Conservation (phyloP, 768 basidiomycete species). For the Tulasnella sp. region DNA sequence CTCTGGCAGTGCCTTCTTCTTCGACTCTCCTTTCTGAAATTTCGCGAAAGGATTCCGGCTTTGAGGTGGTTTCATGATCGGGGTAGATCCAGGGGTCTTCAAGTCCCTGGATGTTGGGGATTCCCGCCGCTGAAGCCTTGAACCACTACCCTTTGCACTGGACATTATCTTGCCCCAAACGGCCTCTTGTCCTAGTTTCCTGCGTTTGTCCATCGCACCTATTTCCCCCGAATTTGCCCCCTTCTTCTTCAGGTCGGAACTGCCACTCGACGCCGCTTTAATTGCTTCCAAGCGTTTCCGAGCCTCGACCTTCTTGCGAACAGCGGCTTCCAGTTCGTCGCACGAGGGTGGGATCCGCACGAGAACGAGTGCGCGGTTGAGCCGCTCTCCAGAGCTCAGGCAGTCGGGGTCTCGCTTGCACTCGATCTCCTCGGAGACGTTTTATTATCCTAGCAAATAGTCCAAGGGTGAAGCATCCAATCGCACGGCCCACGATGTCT, state of each 20-base stretch:
- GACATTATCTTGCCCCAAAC: not conserved
- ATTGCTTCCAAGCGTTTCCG: slow-evolving; percentile 18
- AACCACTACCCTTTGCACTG: not conserved
- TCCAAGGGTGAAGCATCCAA: too few relatives aligned
- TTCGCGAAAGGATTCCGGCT: not conserved
- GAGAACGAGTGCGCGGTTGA: slow-evolving; percentile 27
- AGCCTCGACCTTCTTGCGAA: not conserved
- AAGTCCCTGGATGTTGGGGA: not conserved
- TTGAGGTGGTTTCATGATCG: not conserved
- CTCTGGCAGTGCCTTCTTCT: not conserved
- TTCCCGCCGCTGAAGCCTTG: not conserved
- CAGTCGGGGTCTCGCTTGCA: not conserved
- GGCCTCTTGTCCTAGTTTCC: not conserved
- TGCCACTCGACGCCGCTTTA: not conserved
- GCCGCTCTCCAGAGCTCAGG: not conserved
- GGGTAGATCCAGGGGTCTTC: not conserved
- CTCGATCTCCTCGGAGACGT: slow-evolving; percentile 16
- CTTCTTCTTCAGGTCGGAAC: not conserved
- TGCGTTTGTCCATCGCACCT: not conserved
- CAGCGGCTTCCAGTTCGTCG: not conserved
- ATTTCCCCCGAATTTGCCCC: not conserved
- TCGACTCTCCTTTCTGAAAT: not conserved
- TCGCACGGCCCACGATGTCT: too few relatives aligned
- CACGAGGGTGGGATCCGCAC: slow-evolving; percentile 23
- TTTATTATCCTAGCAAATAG: too few relatives aligned